Evolutionary conservation across 140 eudicot genomes (phyloP), one percentile per base, ranked within the genome.

Genomic region (Anethum foeniculum): DNA sequence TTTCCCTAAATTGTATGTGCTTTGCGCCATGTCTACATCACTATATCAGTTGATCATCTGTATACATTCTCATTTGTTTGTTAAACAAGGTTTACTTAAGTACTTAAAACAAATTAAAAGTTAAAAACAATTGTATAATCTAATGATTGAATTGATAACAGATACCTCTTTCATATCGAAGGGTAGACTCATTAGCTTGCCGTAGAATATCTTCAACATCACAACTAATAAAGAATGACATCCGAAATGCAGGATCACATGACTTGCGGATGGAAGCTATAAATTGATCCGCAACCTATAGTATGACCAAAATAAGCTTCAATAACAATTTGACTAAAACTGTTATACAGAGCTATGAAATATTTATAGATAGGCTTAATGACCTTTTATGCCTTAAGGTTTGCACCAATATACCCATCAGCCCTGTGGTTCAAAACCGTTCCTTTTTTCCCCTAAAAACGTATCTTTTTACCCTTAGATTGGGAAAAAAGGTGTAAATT

Each of bases 111-210:
- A 30, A 12, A 27, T 54, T 11, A 11, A 15, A 64, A n/a, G 7
- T 16, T 64, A 6, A 58, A 56, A 23, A 21, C 13, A 56, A 21
- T 10, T 64, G 39, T 48, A 41, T 23, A 7, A 23, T 56, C 65
- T 23, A 19, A 56, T 56, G 28, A 56, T 21, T 56, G 28, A 52
- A 79, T 25, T 39, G 75, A 18, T 12, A 14, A 78, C 38, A 52
- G 25, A 58, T 82, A 95, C 99, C 99, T 86, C 75, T 78, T 68
- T 91, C 78, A 83, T 95, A 83, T 3, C 98, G 87, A 78, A 87
- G 86, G 76, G 97, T 95, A 69, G 99, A 95, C 84, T 91, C 92
- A 6, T 86, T 80, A 79, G 99, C 99, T 81, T 95, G 99, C 83
- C 84, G 80, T 75, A 89, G 65, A 74, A 95, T 93, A 77, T 91